Percentiles rank a stretch among this genome's conserved stretches.
These are phyloP conservation scores for Grammothele lineata DNA, from an alignment of 768 basidiomycete species.

Conservation along the genomic window DNA sequence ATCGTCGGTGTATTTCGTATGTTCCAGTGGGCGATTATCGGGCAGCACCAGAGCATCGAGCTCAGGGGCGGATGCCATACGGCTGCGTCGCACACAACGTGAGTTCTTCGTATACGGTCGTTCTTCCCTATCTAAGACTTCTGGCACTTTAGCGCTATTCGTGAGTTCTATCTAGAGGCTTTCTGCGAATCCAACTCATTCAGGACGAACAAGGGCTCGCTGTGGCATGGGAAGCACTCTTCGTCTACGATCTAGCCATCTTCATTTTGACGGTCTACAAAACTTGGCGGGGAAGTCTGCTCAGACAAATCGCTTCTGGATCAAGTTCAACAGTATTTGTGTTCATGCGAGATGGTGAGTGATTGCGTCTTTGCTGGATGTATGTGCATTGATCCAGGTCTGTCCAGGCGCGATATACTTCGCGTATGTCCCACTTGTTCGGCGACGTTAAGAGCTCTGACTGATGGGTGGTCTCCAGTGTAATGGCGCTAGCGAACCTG, in stretches of 20 bases:
- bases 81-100: conserved; percentile 17
- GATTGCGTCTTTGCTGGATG: too few species aligned
- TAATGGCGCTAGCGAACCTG: conserved; percentile 48
- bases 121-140: too few species aligned
- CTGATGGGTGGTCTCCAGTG: too few species aligned
- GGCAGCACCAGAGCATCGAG: conserved; percentile 22
- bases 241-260: conserved; percentile 43
- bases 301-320: conserved; percentile 22
- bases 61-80: conserved; percentile 21
- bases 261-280: conserved; percentile 44
- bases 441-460: background rate
- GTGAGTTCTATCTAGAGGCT: too few species aligned
- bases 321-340: conserved; percentile 33
- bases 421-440: conserved; percentile 34
- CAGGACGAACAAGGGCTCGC: conserved; percentile 24
- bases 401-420: conserved; percentile 49
- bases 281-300: conserved; percentile 31
- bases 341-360: conserved; percentile 47
- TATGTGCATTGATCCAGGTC: background rate
- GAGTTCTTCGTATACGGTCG: too few species aligned
- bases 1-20: too few species aligned
- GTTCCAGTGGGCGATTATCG: conserved; percentile 46
- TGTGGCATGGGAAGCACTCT: conserved; percentile 48
- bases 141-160: conserved; percentile 23
- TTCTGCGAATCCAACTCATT: too few species aligned